A percentile compares a stretch with the other conserved stretches of the same genome.
phyloP scores from a whole-genome alignment of 2,329 filamentous ascomycete genomes.

The Kalmusia sp. region DNA sequence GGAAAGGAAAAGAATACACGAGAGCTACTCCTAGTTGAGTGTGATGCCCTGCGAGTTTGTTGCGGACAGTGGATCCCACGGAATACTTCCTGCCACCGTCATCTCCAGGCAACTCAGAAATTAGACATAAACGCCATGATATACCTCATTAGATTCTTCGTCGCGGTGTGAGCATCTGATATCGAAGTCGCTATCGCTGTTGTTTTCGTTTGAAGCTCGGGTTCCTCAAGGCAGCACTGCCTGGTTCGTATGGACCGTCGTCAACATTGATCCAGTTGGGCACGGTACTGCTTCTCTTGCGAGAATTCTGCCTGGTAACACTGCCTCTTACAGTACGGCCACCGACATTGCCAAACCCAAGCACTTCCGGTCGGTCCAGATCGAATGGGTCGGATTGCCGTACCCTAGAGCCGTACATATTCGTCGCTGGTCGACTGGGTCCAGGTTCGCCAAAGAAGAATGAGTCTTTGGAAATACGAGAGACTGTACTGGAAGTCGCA shows the following conservation, averaged over 20 bases:
- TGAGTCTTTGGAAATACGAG: conserved; percentile 32
- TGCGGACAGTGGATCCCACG: conserved; percentile 32
- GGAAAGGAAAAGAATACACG: not conserved
- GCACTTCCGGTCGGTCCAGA: conserved; percentile 48
- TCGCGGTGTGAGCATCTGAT: conserved; percentile 1
- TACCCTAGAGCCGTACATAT: conserved; percentile 34
- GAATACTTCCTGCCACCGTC: conserved; percentile 45
- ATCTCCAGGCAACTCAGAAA: conserved; percentile 14
- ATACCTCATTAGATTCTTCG: conserved; percentile 20
- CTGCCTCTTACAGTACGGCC: conserved; percentile 36
- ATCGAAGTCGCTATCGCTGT: conserved; percentile 16
- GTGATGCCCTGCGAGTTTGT: not conserved
- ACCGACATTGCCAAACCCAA: conserved; percentile 40
- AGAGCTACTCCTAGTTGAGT: not conserved
- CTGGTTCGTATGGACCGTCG: conserved; percentile 27
- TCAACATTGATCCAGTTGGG: conserved; percentile 36
- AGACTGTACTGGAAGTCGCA: conserved; percentile 26
- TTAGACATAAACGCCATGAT: conserved; percentile 14
- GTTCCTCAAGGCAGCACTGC: conserved; percentile 25
- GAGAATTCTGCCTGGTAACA: conserved; percentile 36
- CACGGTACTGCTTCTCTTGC: conserved; percentile 36
- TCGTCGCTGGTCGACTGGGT: conserved; percentile 39
- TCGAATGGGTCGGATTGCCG: conserved; percentile 51
- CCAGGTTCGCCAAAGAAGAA: conserved; percentile 45
- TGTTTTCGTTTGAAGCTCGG: conserved; percentile 16